Evolutionary conservation across 192 early-diverging fungal genomes (phyloP).

Genomic region (Kappamyces sp.): DNA sequence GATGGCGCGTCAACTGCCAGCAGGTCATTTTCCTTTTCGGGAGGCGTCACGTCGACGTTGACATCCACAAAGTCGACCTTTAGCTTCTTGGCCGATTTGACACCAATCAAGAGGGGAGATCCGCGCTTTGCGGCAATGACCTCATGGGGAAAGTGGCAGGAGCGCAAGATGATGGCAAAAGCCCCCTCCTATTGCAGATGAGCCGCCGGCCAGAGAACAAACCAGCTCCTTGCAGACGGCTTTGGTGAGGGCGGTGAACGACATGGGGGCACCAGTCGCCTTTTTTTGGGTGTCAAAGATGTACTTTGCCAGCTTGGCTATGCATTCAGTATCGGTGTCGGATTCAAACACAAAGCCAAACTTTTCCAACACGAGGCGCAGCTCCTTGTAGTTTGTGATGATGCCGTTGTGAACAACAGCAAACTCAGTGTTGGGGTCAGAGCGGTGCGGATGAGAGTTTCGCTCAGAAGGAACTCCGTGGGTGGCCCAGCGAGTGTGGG

Average conservation of each 20-base stretch:
- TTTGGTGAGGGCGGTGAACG: slow-evolving; percentile 53
- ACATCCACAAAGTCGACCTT: slow-evolving; percentile 66
- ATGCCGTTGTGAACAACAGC: slow-evolving; percentile 62
- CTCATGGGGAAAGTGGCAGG: slow-evolving; percentile 52
- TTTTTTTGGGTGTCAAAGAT: slow-evolving; percentile 54
- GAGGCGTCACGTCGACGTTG: slow-evolving; percentile 33
- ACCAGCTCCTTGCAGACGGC: slow-evolving; percentile 58
- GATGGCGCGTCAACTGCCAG: slow-evolving; percentile 25
- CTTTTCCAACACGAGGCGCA: slow-evolving; percentile 54
- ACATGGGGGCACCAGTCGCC: slow-evolving; percentile 28
- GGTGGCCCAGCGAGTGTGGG: slow-evolving; percentile 65
- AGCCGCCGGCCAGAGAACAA: background rate
- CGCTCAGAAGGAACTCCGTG: slow-evolving; percentile 56
- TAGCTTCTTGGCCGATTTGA: slow-evolving; percentile 56
- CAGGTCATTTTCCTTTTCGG: slow-evolving; percentile 4
- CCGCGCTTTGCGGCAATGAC: slow-evolving; percentile 52
- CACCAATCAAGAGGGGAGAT: slow-evolving; percentile 60
- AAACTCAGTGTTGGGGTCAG: slow-evolving; percentile 57
- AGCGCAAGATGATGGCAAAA: slow-evolving; percentile 57
- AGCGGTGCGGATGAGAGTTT: slow-evolving; percentile 59
- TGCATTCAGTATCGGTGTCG: slow-evolving; percentile 60
- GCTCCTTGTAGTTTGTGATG: slow-evolving; percentile 60
- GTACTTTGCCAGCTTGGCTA: slow-evolving; percentile 61
- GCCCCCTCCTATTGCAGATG: slow-evolving; percentile 46
- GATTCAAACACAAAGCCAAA: slow-evolving; percentile 78